Conservation (phyloP, 306 rosid genomes). For the Rosa lucieae region DNA sequence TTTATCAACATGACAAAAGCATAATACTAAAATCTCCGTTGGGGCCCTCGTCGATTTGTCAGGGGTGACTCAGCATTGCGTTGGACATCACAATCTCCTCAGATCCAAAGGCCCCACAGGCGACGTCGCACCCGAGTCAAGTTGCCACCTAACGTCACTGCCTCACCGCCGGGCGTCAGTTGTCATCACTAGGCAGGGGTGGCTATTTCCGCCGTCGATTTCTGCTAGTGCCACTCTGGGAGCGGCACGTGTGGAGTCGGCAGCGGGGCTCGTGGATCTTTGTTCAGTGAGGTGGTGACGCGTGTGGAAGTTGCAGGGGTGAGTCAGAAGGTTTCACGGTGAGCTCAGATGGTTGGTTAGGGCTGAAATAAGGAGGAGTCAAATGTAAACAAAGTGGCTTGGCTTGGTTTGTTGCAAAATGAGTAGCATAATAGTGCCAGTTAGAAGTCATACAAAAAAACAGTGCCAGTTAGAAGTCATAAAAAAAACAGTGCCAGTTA, state of each 20-base stretch:
- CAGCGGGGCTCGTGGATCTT: not conserved
- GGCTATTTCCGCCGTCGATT: not conserved
- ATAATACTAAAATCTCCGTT: not conserved
- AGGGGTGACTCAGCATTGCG: constrained; percentile 49
- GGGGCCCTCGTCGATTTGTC: constrained; percentile 18
- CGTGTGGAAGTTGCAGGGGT: not conserved
- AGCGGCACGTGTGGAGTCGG: not conserved
- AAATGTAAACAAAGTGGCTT: not conserved
- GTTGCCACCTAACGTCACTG: not conserved
- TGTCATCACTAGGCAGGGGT: not conserved
- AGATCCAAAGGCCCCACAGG: not conserved
- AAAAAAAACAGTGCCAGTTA: not conserved
- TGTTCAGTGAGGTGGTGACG: not conserved
- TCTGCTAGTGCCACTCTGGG: not conserved
- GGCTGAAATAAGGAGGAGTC: not conserved
- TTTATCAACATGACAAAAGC: not conserved
- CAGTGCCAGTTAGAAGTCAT: not conserved
- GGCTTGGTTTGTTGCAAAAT: not conserved
- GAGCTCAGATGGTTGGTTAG: not conserved
- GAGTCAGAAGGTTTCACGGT: not conserved
- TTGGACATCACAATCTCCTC: constrained; percentile 36
- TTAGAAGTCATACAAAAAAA: not conserved
- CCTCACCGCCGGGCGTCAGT: not conserved
- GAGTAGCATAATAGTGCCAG: not conserved
- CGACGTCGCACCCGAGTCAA: constrained; percentile 50